Percentiles rank a stretch among this genome's conserved stretches.
These are phyloP conservation scores for Claviceps fusiformis DNA, from an alignment of 2,329 filamentous ascomycete genomes.

Conservation along the genomic window DNA sequence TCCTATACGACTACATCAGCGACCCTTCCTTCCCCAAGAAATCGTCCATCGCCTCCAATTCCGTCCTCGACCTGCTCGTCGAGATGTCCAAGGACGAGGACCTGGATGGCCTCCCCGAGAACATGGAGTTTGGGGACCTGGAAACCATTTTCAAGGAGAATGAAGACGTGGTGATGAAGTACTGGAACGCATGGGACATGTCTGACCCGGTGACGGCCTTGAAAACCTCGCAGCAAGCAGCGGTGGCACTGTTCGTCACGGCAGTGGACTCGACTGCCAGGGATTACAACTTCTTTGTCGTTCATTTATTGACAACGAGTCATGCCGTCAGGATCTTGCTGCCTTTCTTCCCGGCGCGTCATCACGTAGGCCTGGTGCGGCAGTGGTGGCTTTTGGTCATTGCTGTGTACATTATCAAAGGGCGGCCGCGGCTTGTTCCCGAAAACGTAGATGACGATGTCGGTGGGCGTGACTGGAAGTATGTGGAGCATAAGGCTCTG, in stretches of 20 bases:
- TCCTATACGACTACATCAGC: constrained; percentile 55
- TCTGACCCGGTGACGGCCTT: constrained; percentile 61
- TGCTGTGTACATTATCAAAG: constrained; percentile 61
- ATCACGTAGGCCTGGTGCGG: constrained; percentile 60
- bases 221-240: constrained; percentile 51
- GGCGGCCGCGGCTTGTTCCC: constrained; percentile 59
- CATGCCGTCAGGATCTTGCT: constrained; percentile 82
- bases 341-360: constrained; percentile 58
- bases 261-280: constrained; percentile 44
- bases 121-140: constrained; percentile 49
- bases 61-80: constrained; percentile 57
- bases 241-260: constrained; percentile 47
- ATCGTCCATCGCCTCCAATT: constrained; percentile 43
- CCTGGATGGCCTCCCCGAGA: constrained; percentile 52
- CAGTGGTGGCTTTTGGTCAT: constrained; percentile 86
- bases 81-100: constrained; percentile 54
- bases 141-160: constrained; percentile 53
- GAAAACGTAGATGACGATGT: constrained; percentile 46
- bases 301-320: constrained; percentile 70
- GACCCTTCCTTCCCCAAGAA: constrained; percentile 56
- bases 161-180: constrained; percentile 60
- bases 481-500: constrained; percentile 58
- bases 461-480: constrained; percentile 60
- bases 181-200: constrained; percentile 83
- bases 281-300: constrained; percentile 70